Conservation (phyloP, 2,329 filamentous ascomycete species). For the Arachnomyces sp. region DNA sequence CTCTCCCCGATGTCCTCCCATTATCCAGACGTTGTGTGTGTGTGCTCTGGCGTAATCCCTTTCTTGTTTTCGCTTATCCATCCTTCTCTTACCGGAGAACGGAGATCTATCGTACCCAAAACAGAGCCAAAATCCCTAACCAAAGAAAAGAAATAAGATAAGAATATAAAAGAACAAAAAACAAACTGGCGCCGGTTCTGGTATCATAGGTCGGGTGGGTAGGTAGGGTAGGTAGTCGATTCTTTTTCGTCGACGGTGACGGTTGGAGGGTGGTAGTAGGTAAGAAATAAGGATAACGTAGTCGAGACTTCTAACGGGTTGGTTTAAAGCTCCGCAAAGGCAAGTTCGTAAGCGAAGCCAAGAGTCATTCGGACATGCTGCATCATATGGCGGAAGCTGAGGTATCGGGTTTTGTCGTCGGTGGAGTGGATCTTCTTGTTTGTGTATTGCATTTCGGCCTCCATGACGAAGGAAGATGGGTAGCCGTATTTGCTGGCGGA, state of each 20-base stretch:
- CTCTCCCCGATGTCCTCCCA: no score
- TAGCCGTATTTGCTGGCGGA: constrained; percentile 59
- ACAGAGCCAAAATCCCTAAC: constrained; percentile 7
- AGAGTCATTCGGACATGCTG: constrained; percentile 81
- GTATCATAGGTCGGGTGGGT: no score
- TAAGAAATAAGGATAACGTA: not conserved
- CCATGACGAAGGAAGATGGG: constrained; percentile 57
- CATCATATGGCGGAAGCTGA: constrained; percentile 83
- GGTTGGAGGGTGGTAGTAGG: no score
- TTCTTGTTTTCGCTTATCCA: no score
- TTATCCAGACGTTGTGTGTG: no score
- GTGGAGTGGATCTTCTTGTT: constrained; percentile 67
- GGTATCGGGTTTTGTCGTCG: constrained; percentile 60
- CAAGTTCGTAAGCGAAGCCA: constrained; percentile 75
- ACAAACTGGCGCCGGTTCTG: no score
- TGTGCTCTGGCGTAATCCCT: no score
- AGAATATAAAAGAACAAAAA: no score
- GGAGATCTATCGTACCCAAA: constrained; percentile 1
- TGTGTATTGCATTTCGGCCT: constrained; percentile 50
- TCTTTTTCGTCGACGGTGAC: not conserved
- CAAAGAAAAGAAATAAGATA: not conserved
- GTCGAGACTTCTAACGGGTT: no score
- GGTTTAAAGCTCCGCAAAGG: constrained; percentile 59
- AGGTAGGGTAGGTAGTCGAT: no score
- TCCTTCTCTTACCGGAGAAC: constrained; percentile 1